Evolutionary conservation across 1,284 basidiomycete genomes (phyloP), one percentile per base, ranked within the genome.

Genomic region (Pyrrhoderma lamaoense): DNA sequence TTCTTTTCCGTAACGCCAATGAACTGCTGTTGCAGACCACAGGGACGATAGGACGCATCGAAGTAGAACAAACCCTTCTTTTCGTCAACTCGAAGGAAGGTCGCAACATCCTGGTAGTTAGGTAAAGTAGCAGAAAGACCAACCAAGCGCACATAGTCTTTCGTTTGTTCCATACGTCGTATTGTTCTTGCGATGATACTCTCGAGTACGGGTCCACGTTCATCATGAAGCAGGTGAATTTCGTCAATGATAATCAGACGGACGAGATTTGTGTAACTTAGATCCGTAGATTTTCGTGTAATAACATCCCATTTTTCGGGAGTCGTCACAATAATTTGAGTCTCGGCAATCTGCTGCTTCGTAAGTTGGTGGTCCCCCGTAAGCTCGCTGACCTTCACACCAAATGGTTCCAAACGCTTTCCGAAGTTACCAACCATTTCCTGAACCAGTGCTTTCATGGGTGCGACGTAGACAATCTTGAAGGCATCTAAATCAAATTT

Each of bases 261-360:
- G 13, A 99, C 95, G 47, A 99, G 83, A 64, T 97, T 99, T 51
- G 94, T 98, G 69, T 98, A 99, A 57, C 86, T 90, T 16, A 92
- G 94, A 62, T 99, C 96, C 5, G 93, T 95, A 60, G 86, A 91
- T 74, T 99, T 99, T 58, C 96, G 88, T 23, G 93, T 98, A 67
- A 99, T 96, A 60, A 98, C 94, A 62, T 99, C 96, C 93, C 93
- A 99, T 68, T 99, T 99, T 70, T 99, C 96, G 0, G 96, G 96
- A 0, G 96, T 99, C 0, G 95, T 98, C 58, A 99, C 94, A 65
- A 99, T 98, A 63, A 99, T 92, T 65, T 99, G 95, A 0, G 96
- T 98, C 66, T 96, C 92, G 2, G 93, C 72, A 55, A 99, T 98
- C 67, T 99, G 95, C 58, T 93, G 85, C 69, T 99, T 99, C 54